Percentiles rank a stretch among this genome's conserved stretches.
Evolutionary conservation across 1,139 yeast species (phyloP).

Genomic region (Suhomyces taliae): DNA sequence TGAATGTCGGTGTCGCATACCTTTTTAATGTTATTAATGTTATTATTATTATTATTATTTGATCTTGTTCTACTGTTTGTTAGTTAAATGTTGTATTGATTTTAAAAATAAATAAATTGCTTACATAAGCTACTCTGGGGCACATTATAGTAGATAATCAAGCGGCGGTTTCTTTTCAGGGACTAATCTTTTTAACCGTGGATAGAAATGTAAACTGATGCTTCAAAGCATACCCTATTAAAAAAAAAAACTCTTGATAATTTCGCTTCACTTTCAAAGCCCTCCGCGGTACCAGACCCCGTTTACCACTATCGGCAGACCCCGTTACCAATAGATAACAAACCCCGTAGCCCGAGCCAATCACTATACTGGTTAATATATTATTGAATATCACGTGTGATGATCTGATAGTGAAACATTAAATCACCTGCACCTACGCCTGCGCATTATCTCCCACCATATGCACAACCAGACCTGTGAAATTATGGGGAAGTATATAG

Average conservation of each 20-base stretch:
- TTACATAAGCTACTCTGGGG: too few relatives aligned
- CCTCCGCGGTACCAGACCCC: not conserved
- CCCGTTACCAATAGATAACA: not conserved
- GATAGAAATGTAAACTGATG: too few relatives aligned
- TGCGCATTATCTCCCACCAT: not conserved
- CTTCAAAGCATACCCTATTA: too few relatives aligned
- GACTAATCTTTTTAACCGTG: too few relatives aligned
- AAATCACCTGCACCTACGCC: not conserved
- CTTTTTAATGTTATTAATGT: not conserved
- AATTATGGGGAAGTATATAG: slow-evolving; percentile 5
- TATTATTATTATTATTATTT: too few relatives aligned
- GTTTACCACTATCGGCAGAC: not conserved
- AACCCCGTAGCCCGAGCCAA: slow-evolving; percentile 6
- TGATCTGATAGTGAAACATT: slow-evolving; percentile 14
- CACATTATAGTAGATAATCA: too few relatives aligned
- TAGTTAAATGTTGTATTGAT: not conserved
- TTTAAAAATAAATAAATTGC: too few relatives aligned
- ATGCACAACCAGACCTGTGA: not conserved
- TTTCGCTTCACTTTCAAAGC: not conserved
- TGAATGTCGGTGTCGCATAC: not conserved
- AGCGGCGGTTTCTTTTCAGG: too few relatives aligned
- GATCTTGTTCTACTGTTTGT: too few relatives aligned
- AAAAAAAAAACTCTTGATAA: too few relatives aligned
- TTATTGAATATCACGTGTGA: slow-evolving; percentile 23
- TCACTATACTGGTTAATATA: slow-evolving; percentile 8